These are phyloP conservation scores for Claviceps digitariae DNA, from an alignment of 2,329 filamentous ascomycete species.

Conservation along the genomic window DNA sequence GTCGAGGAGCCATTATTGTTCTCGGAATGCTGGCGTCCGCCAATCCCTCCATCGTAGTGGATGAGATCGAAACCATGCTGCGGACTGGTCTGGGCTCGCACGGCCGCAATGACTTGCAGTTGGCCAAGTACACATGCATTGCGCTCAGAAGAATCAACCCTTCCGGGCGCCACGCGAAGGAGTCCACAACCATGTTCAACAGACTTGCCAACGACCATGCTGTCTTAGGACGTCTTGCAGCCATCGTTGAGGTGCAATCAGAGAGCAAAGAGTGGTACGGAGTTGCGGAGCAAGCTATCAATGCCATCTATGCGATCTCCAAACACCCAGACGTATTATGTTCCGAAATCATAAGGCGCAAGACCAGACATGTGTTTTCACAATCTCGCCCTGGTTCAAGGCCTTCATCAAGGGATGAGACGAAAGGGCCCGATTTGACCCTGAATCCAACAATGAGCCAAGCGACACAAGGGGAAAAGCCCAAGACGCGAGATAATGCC, in stretches of 20 bases:
- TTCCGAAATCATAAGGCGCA: conserved; percentile 76
- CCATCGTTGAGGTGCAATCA: conserved; percentile 72
- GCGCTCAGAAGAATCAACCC: conserved; percentile 85
- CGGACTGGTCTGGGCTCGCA: conserved; percentile 73
- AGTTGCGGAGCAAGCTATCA: conserved; percentile 89
- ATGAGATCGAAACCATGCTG: conserved; percentile 89
- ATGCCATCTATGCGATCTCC: conserved; percentile 84
- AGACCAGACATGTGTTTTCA: conserved; percentile 69
- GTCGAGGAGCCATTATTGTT: conserved; percentile 88
- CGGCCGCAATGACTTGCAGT: conserved; percentile 68
- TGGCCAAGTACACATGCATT: conserved; percentile 93
- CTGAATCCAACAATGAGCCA: conserved; percentile 15
- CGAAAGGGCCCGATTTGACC: conserved; percentile 19
- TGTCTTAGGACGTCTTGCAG: conserved; percentile 65
- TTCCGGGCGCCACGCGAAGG: conserved; percentile 64
- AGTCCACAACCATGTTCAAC: conserved; percentile 53
- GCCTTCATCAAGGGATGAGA: conserved; percentile 26
- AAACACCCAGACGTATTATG: conserved; percentile 91
- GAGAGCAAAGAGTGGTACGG: conserved; percentile 95
- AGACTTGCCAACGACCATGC: conserved; percentile 87
- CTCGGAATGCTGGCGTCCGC: conserved; percentile 93
- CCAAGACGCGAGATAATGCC: conserved; percentile 51
- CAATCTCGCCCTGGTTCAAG: conserved; percentile 29
- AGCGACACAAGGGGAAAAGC: conserved; percentile 11
- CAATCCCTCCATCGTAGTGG: conserved; percentile 81